phyloP scores from a whole-genome alignment of 768 basidiomycete genomes.

The Clitopilus hobsonii region DNA sequence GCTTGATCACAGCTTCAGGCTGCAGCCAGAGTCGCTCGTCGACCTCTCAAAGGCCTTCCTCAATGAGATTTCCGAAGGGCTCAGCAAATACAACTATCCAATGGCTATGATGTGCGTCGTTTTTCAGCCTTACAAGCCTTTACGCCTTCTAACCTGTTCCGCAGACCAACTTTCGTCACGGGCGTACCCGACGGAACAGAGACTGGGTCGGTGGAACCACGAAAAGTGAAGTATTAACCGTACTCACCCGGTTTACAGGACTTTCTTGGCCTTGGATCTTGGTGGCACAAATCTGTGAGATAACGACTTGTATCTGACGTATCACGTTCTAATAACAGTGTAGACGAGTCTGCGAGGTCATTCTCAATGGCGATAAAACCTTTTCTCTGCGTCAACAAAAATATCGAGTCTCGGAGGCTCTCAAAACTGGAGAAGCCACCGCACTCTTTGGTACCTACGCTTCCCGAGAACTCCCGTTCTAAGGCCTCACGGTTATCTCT shows the following conservation, averaged over 20 bases:
- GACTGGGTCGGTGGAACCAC: constrained; percentile 64
- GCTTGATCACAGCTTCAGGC: constrained; percentile 70
- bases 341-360: constrained; percentile 95
- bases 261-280: constrained; percentile 93
- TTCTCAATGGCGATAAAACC: constrained; percentile 83
- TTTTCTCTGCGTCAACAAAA: constrained; percentile 93
- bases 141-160: constrained; percentile 8
- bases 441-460: constrained; percentile 73
- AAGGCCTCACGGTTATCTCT: constrained; percentile 1
- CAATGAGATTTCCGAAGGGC: constrained; percentile 71
- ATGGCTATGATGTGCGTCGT: constrained; percentile 87
- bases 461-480: constrained; percentile 2
- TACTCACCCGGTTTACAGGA: constrained; percentile 41
- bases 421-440: constrained; percentile 90
- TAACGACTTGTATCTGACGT: too few relatives aligned
- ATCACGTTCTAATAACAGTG: too few relatives aligned
- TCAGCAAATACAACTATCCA: constrained; percentile 66
- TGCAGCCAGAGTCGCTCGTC: constrained; percentile 56
- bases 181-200: constrained; percentile 93
- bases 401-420: constrained; percentile 89
- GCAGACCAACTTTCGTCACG: constrained; percentile 91
- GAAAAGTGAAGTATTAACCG: not conserved
- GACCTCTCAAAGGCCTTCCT: constrained; percentile 77
- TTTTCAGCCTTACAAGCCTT: not conserved
- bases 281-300: constrained; percentile 95